Evolutionary conservation across 2,329 filamentous ascomycete species (phyloP), one percentile per base, ranked within the genome.

Genomic region (Trichoderma semiorbis): DNA sequence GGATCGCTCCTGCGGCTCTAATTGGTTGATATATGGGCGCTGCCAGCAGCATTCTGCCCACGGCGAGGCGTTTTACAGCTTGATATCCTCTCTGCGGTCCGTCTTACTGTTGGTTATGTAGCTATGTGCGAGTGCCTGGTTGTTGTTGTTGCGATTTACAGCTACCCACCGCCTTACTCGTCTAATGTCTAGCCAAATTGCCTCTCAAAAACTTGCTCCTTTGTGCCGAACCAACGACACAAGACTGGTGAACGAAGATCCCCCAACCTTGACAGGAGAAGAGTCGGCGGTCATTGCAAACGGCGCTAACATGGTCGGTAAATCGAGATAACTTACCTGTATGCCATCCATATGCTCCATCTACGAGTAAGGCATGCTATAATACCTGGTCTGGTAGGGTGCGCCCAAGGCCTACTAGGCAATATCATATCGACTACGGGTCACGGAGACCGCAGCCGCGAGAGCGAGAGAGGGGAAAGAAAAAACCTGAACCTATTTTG

Each of bases 291-390:
- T 18, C 26, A 36, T 61, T 21, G 55, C 66, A 39, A 61, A 53
- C 28, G 28, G 53, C 28, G 28, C 66, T 61, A 47, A 69, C 66
- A 69, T 61, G 65, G 66, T 69, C 55, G 66, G 66, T n/a, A 61
- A 69, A 69, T 69, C 66, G 66, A 69, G 66, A 69, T 69, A 61
- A 47, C 36, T 68, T 34, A 32, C 11, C 55, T 30, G 55, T 60
- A 60, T 47, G 65, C 32, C 28, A 58, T 60, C 55, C 65, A 68
- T 47, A 34, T 28, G 16, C 64, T 67, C 50, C 50, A 58, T 67
- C 32, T 24, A 50, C 43, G 21, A 32, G 26, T 55, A 36, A 18
- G 18, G 28, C 10, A 36, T 18, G 28, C 36, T 63, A 24, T 18
- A 58, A 30, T 50, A 21, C 43, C 43, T 21, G 43, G 43, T 21